Evolutionary conservation across 2,329 filamentous ascomycete genomes (phyloP), one percentile per base, ranked within the genome.

Genomic region (Fusarium domesticum): DNA sequence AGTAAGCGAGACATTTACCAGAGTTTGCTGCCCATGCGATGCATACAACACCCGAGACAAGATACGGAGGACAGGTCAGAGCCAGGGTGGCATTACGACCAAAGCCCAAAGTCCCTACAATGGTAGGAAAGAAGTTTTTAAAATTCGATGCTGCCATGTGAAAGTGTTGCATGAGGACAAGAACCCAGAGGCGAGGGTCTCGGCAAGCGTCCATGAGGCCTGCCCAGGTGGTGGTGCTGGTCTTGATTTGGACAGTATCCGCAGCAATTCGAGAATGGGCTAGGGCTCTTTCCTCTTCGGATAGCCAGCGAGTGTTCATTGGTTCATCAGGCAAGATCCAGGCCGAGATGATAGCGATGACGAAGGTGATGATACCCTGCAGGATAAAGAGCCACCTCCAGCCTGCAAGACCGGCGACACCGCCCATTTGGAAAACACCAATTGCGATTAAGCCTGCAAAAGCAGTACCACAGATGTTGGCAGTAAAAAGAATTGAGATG

Each of bases 331-430:
- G 57, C 2, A 60, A 48, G 34, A 54, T 47, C 34, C 49, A 58
- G 37, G 47, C 57, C 5, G 53, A 46, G 3, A 39, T 16, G 11
- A 57, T 32, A n/a, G 53, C 51, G 10, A 56, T 33, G 7, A 48
- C 33, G 10, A 57, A 43, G 7, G 57, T 52, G 31, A 58, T 70
- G 4, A 70, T 67, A 12, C 82, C 82, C 60, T 85, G 81, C 17
- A 85, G 77, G 35, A 85, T 82, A 63, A 85, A 85, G 0, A 85
- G 68, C 45, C 60, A 61, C 18, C 51, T 52, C 59, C 59, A 60
- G 7, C 56, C 56, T 5, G 37, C 43, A 5, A 61, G 44, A 2
- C 51, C 46, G 5, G 35, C 37, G 18, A 47, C 39, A 5, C 56
- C 56, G 14, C 50, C 49, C 14, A 58, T 42, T 1, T 43, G 58